Percentiles rank a stretch among this genome's conserved stretches.
phyloP scores from a whole-genome alignment of 495 filamentous ascomycete genomes.

The Pseudevernia furfuracea region DNA sequence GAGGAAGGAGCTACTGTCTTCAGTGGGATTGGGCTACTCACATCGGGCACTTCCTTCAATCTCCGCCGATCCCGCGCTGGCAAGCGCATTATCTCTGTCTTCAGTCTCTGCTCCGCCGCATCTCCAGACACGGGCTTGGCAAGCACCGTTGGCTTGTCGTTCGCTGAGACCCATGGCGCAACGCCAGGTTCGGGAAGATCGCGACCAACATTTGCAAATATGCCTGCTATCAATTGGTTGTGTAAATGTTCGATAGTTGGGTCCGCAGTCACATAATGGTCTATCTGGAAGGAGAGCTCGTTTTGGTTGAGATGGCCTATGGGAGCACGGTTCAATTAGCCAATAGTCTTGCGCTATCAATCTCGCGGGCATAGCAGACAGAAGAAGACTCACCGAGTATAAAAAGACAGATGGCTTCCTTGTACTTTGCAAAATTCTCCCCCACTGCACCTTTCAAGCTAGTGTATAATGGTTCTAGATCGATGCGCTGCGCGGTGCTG shows the following conservation, averaged over 20 bases:
- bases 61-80: slow-evolving; percentile 76
- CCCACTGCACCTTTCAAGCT: slow-evolving; percentile 72
- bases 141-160: slow-evolving; percentile 81
- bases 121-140: slow-evolving; percentile 78
- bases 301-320: slow-evolving; percentile 75
- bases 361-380: background rate
- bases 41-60: slow-evolving; percentile 69
- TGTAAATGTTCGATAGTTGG: slow-evolving; percentile 73
- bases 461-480: slow-evolving; percentile 83
- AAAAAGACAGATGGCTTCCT: slow-evolving; percentile 72
- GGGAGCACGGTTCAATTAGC: slow-evolving; percentile 2
- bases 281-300: slow-evolving; percentile 71
- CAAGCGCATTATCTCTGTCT: slow-evolving; percentile 90
- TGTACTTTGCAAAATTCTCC: slow-evolving; percentile 85
- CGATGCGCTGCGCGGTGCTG: slow-evolving; percentile 73
- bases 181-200: slow-evolving; percentile 88
- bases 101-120: slow-evolving; percentile 81
- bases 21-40: slow-evolving; percentile 28
- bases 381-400: slow-evolving; percentile 59
- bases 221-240: slow-evolving; percentile 79
- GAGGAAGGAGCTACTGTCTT: background rate
- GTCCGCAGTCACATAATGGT: slow-evolving; percentile 61
- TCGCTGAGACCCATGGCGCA: slow-evolving; percentile 83
- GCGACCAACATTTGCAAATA: slow-evolving; percentile 77
- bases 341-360: slow-evolving; percentile 16